phyloP scores from a whole-genome alignment of 768 basidiomycete species.

The Phlebiopsis flavidoalba region DNA sequence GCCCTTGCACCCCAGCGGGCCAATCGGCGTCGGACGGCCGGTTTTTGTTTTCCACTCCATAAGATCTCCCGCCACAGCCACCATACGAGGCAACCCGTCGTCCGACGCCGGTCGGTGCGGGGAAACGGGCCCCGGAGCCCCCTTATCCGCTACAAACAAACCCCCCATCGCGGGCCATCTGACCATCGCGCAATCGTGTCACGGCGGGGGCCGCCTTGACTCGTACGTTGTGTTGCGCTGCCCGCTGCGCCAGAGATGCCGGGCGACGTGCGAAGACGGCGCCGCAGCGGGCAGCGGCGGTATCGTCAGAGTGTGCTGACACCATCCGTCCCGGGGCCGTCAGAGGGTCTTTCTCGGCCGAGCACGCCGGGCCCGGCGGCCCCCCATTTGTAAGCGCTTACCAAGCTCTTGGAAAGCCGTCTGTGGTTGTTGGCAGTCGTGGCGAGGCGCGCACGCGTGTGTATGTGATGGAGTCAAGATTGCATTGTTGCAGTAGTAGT shows the following conservation, averaged over 20 bases:
- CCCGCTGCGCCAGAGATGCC: not conserved
- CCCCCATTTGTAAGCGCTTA: not conserved
- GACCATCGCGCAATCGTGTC: not conserved
- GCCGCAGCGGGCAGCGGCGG: no score
- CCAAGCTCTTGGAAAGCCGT: not conserved
- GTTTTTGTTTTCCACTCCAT: not conserved
- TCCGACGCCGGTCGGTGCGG: not conserved
- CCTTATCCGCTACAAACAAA: not conserved
- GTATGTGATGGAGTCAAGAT: not conserved
- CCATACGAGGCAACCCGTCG: not conserved
- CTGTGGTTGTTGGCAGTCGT: no score
- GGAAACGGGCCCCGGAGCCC: not conserved
- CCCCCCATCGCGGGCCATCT: not conserved
- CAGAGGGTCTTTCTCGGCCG: not conserved
- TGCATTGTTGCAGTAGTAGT: not conserved
- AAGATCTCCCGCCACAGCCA: not conserved
- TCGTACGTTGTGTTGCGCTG: not conserved
- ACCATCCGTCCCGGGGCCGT: not conserved
- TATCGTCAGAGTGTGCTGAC: not conserved
- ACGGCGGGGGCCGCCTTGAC: not conserved
- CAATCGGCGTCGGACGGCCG: not conserved
- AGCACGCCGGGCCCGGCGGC: not conserved
- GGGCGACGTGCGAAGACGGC: no score
- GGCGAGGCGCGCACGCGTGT: not conserved
- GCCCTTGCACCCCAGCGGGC: not conserved